Percentiles rank a stretch among this genome's conserved stretches.
These are phyloP conservation scores for Hymenoscyphus linearis DNA, from an alignment of 2,329 filamentous ascomycete genomes.

Conservation along the genomic window DNA sequence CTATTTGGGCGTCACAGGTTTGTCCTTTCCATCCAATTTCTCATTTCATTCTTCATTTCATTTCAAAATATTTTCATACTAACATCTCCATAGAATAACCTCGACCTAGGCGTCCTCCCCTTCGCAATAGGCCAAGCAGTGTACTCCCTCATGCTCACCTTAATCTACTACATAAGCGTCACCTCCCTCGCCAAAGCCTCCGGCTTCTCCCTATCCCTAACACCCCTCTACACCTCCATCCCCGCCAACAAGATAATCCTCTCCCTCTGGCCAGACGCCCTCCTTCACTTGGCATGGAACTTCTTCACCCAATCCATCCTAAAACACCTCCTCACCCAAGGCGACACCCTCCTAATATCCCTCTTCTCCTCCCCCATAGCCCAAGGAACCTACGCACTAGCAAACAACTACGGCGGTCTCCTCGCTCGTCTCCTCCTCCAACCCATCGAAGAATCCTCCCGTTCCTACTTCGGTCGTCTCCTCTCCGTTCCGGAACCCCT, in stretches of 20 bases:
- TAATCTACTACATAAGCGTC: constrained; percentile 65
- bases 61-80: not conserved
- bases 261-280: constrained; percentile 57
- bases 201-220: constrained; percentile 65
- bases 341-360: constrained; percentile 84
- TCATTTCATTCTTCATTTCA: too few species aligned
- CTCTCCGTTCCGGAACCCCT: constrained; percentile 42
- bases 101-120: constrained; percentile 69
- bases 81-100: constrained; percentile 27
- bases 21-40: not conserved
- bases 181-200: constrained; percentile 47
- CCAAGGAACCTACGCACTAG: constrained; percentile 88
- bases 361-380: constrained; percentile 69
- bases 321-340: constrained; percentile 91
- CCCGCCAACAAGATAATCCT: constrained; percentile 14
- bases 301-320: constrained; percentile 83
- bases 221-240: constrained; percentile 30
- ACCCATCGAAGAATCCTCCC: constrained; percentile 88
- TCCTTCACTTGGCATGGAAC: constrained; percentile 70
- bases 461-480: constrained; percentile 81
- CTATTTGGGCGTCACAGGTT: constrained; percentile 53
- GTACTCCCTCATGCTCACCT: constrained; percentile 65
- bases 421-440: constrained; percentile 87
- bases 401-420: constrained; percentile 90
- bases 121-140: constrained; percentile 83